Percentiles rank a stretch among this genome's conserved stretches.
phyloP scores from a whole-genome alignment of 2,329 filamentous ascomycete genomes.

The Diaporthe ampelina region DNA sequence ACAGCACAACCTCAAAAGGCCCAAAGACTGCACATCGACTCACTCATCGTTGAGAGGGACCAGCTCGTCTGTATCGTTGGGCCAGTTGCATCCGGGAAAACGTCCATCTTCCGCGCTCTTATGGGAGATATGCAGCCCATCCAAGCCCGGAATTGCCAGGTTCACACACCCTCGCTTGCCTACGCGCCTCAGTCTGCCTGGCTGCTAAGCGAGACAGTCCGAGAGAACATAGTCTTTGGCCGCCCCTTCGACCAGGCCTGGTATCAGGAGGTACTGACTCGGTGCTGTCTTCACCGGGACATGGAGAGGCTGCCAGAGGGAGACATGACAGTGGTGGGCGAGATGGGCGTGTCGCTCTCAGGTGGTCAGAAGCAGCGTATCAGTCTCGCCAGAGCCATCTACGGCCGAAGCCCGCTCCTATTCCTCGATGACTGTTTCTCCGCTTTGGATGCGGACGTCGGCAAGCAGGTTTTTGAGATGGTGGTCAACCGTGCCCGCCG shows the following conservation, averaged over 20 bases:
- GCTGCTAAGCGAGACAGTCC: constrained; percentile 44
- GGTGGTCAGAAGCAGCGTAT: constrained; percentile 47
- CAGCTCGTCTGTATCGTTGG: constrained; percentile 43
- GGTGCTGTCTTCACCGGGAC: constrained; percentile 70
- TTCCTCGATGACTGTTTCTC: constrained; percentile 43
- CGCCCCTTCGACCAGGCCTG: constrained; percentile 66
- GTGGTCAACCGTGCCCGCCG: constrained; percentile 42
- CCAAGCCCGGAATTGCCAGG: constrained; percentile 39
- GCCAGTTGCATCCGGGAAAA: constrained; percentile 46
- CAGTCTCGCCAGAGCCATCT: constrained; percentile 42
- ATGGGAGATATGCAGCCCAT: constrained; percentile 46
- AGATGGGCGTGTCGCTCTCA: constrained; percentile 43
- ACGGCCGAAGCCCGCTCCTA: constrained; percentile 28
- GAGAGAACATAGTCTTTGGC: constrained; percentile 76
- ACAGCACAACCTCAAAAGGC: constrained; percentile 16
- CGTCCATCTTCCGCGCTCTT: constrained; percentile 45
- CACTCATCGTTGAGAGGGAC: constrained; percentile 34
- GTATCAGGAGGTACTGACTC: constrained; percentile 75
- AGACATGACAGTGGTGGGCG: constrained; percentile 44
- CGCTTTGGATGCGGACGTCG: constrained; percentile 39
- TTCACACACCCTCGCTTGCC: constrained; percentile 39
- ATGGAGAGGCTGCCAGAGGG: constrained; percentile 64
- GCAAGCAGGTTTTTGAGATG: constrained; percentile 39
- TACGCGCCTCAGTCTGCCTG: constrained; percentile 40
- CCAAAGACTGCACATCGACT: constrained; percentile 34